phyloP scores from a whole-genome alignment of 2,329 filamentous ascomycete species.

The Diaporthe caulivora region DNA sequence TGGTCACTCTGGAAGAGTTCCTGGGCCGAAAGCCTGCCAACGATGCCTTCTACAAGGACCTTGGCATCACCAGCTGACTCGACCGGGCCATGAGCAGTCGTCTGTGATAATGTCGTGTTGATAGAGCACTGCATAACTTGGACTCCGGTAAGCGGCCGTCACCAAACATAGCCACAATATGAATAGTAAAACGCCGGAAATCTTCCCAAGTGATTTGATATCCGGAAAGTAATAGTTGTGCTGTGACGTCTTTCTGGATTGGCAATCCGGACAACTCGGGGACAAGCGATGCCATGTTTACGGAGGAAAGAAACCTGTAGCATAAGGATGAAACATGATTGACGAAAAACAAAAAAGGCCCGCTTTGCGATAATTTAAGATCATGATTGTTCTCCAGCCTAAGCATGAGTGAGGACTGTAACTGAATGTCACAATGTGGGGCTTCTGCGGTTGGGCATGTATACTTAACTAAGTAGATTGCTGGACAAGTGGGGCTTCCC shows the following conservation, averaged over 20 bases:
- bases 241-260: not conserved
- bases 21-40: slow-evolving; percentile 80
- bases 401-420: not conserved
- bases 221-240: not conserved
- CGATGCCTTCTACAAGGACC: slow-evolving; percentile 84
- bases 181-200: not conserved
- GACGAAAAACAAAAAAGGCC: not conserved
- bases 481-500: slow-evolving; percentile 12
- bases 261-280: no score
- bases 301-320: no score
- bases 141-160: not conserved
- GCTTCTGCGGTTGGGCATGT: not conserved
- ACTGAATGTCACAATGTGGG: not conserved
- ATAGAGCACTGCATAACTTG: not conserved
- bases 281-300: no score
- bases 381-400: not conserved
- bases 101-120: slow-evolving; percentile 1
- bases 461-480: no score
- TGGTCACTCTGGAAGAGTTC: slow-evolving; percentile 83
- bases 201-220: not conserved
- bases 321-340: no score
- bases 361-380: not conserved
- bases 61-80: slow-evolving; percentile 63
- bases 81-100: slow-evolving; percentile 23
- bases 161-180: not conserved